phyloP scores from a whole-genome alignment of 768 basidiomycete genomes.

The Suillus fuscotomentosus region DNA sequence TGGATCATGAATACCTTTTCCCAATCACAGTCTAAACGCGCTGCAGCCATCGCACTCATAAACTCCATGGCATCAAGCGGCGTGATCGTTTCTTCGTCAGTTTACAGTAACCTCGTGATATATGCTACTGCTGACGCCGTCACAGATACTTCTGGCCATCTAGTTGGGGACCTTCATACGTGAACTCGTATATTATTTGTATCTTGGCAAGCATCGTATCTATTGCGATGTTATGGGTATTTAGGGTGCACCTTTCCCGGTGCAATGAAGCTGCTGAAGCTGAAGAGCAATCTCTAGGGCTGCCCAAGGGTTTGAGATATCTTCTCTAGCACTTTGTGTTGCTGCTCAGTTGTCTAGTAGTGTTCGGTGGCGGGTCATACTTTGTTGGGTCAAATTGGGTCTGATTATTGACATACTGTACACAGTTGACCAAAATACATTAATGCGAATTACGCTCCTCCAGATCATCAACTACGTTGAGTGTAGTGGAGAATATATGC shows the following conservation, averaged over 20 bases:
- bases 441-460: not conserved
- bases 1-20: slow-evolving; percentile 61
- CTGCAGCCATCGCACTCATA: slow-evolving; percentile 76
- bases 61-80: slow-evolving; percentile 80
- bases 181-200: slow-evolving; percentile 69
- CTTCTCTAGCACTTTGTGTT: slow-evolving; percentile 31
- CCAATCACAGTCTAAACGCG: slow-evolving; percentile 79
- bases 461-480: not conserved
- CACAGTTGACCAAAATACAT: not conserved
- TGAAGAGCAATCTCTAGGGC: slow-evolving; percentile 34
- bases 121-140: not conserved
- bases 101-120: slow-evolving; percentile 18
- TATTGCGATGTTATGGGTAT: slow-evolving; percentile 47
- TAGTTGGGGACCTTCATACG: slow-evolving; percentile 69
- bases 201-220: slow-evolving; percentile 51
- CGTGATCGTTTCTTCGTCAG: slow-evolving; percentile 77
- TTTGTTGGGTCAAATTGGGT: not conserved
- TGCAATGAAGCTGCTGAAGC: slow-evolving; percentile 39
- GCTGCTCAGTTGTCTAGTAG: too few species aligned
- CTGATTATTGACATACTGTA: not conserved
- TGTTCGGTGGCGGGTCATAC: not conserved
- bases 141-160: slow-evolving; percentile 63
- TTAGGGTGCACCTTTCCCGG: slow-evolving; percentile 40
- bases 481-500: not conserved
- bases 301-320: slow-evolving; percentile 42